Evolutionary conservation across 495 filamentous ascomycete genomes (phyloP).

Genomic region (Tuber indicum): DNA sequence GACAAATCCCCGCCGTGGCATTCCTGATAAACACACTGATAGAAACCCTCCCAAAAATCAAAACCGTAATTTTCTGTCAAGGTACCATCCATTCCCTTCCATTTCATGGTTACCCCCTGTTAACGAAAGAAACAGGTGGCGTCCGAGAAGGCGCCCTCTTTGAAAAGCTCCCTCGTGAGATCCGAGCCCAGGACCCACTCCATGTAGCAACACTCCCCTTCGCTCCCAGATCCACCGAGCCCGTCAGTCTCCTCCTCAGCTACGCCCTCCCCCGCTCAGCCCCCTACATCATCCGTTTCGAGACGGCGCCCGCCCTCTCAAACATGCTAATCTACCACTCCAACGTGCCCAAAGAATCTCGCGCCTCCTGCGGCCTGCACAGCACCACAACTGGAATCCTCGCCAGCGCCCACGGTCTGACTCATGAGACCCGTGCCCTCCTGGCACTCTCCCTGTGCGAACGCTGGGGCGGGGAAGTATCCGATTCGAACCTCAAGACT

Average conservation of each 20-base stretch:
- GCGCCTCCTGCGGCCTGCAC: constrained; percentile 62
- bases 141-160: constrained; percentile 78
- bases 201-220: constrained; percentile 53
- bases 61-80: constrained; percentile 71
- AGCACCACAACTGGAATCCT: constrained; percentile 63
- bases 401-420: constrained; percentile 61
- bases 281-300: constrained; percentile 44
- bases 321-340: constrained; percentile 52
- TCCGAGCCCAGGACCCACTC: constrained; percentile 61
- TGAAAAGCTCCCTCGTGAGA: constrained; percentile 53
- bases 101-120: constrained; percentile 16
- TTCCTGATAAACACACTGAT: constrained; percentile 68
- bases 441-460: constrained; percentile 68
- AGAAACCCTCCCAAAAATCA: constrained; percentile 62
- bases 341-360: constrained; percentile 49
- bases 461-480: constrained; percentile 65
- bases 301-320: constrained; percentile 50
- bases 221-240: constrained; percentile 46
- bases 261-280: constrained; percentile 45
- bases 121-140: constrained; percentile 44
- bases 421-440: constrained; percentile 62
- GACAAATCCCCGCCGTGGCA: constrained; percentile 76
- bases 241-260: constrained; percentile 47
- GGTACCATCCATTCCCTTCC: constrained; percentile 35
- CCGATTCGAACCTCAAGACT: constrained; percentile 49